phyloP scores from a whole-genome alignment of 2,329 filamentous ascomycete genomes.

The Pseudogymnoascus sp. region DNA sequence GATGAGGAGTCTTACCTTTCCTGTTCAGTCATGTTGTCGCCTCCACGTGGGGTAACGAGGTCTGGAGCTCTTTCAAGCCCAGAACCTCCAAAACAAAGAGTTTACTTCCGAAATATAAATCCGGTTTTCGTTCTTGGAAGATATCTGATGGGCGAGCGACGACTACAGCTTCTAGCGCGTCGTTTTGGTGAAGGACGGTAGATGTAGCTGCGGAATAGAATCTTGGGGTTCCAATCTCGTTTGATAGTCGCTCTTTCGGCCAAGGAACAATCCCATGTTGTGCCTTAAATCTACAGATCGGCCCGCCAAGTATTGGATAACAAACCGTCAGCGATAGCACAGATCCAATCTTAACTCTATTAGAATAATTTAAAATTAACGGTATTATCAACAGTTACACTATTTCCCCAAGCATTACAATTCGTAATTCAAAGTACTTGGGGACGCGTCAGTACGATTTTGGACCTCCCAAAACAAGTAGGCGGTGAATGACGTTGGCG shows the following conservation, averaged over 20 bases:
- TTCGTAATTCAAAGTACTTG: background rate
- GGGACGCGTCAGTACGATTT: background rate
- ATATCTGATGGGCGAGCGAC: background rate
- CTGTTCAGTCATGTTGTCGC: constrained; percentile 1
- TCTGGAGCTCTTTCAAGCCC: constrained; percentile 3
- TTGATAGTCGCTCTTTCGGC: constrained; percentile 7
- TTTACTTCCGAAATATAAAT: background rate
- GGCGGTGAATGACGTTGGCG: constrained; percentile 9
- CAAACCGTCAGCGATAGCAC: constrained; percentile 3
- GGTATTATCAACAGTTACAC: background rate
- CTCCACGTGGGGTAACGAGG: constrained; percentile 6
- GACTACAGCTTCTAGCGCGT: background rate
- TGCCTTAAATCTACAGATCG: constrained; percentile 6
- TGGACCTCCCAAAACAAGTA: background rate
- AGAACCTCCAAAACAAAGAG: background rate
- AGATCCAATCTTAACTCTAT: constrained; percentile 3
- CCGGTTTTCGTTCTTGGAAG: background rate
- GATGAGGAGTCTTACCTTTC: background rate
- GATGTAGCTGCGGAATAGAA: background rate
- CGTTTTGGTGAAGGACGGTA: background rate
- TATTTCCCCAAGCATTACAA: background rate
- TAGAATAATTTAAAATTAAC: background rate
- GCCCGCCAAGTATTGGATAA: constrained; percentile 5
- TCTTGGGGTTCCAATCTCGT: constrained; percentile 8
- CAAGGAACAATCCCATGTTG: constrained; percentile 6